Evolutionary conservation across 768 basidiomycete species (phyloP).

Genomic region (Tylopilus sp.): DNA sequence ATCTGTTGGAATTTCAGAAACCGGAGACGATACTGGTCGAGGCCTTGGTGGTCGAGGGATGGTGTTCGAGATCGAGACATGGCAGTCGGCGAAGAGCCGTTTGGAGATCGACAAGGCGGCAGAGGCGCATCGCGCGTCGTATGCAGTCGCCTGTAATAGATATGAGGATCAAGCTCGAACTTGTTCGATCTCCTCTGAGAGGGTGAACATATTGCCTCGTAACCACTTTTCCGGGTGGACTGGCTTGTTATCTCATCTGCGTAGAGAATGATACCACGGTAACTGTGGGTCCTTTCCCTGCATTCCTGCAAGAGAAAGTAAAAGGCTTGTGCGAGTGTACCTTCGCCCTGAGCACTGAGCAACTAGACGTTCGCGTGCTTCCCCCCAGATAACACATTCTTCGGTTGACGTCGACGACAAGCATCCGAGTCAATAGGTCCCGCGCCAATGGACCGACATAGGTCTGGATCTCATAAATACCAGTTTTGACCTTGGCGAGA

Average conservation of each 20-base stretch:
- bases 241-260: conserved; percentile 20
- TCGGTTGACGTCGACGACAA: conserved; percentile 76
- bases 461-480: conserved; percentile 68
- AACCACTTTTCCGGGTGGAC: no score
- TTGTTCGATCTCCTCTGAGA: conserved; percentile 30
- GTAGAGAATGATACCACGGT: conserved; percentile 47
- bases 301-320: conserved; percentile 81
- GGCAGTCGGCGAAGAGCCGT: conserved; percentile 15
- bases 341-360: conserved; percentile 64
- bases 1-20: conserved; percentile 24
- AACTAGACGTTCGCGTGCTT: conserved; percentile 68
- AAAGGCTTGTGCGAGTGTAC: conserved; percentile 81
- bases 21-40: conserved; percentile 30
- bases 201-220: no score
- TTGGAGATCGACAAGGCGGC: conserved; percentile 31
- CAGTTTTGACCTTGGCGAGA: conserved; percentile 77
- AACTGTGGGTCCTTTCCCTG: conserved; percentile 59
- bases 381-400: conserved; percentile 81
- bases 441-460: conserved; percentile 68
- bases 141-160: conserved; percentile 16
- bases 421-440: conserved; percentile 78
- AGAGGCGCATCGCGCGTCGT: conserved; percentile 26
- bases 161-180: conserved; percentile 11
- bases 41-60: conserved; percentile 40
- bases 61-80: conserved; percentile 41